phyloP scores from a whole-genome alignment of 306 rosid species.

The Lupinus albus region DNA sequence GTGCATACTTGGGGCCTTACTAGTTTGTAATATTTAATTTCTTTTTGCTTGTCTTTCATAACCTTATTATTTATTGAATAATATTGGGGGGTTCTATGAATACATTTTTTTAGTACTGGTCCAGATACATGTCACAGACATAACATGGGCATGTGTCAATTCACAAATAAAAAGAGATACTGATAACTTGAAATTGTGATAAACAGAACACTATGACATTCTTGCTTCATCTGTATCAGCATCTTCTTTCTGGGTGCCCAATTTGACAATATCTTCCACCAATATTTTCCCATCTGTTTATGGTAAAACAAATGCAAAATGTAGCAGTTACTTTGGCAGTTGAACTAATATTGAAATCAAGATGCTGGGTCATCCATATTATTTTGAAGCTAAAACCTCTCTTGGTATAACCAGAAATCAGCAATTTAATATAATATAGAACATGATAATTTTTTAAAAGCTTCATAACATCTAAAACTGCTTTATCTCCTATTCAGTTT shows the following conservation, averaged over 20 bases:
- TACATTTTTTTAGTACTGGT: not conserved
- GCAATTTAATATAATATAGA: not conserved
- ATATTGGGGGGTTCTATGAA: not conserved
- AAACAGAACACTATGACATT: conserved; percentile 36
- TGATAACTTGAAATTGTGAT: not conserved
- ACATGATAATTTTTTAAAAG: not conserved
- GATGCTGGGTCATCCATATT: not conserved
- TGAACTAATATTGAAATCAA: conserved; percentile 12
- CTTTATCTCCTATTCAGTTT: not conserved
- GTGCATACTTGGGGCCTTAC: not conserved
- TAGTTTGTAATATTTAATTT: not conserved
- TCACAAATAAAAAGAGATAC: not conserved
- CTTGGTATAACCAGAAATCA: not conserved
- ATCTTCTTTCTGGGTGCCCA: conserved; percentile 45
- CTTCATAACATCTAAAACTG: not conserved
- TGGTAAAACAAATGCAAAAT: not conserved
- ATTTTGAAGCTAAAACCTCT: conserved; percentile 9
- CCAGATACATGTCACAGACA: not conserved
- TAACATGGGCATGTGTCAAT: conserved; percentile 11
- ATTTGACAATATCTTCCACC: conserved; percentile 53
- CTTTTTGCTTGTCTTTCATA: not conserved
- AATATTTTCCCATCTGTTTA: conserved; percentile 54
- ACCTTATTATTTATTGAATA: not conserved
- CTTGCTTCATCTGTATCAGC: conserved; percentile 22
- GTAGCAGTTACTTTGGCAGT: conserved; percentile 1